Evolutionary conservation across 176 grass and related monocot genomes (phyloP), one percentile per base, ranked within the genome.

Genomic region (Paspalum notatum): DNA sequence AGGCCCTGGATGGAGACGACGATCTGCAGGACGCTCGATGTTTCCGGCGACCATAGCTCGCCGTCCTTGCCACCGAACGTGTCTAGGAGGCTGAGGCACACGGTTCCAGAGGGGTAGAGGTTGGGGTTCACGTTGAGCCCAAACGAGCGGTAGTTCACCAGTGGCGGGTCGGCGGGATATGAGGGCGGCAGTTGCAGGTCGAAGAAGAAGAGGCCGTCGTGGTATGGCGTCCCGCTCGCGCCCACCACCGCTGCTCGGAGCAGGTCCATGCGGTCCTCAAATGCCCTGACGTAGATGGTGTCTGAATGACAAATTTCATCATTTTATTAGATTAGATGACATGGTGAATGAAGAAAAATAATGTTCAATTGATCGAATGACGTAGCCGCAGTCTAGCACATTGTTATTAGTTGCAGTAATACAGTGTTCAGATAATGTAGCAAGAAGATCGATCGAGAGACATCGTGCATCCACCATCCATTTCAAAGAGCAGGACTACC

Each of bases 71-170:
- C 80, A 5, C 12, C 59, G 39, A 80, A 83, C 5, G 80, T 78
- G 46, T 65, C 25, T 21, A 78, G 64, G n/a, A 78, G 57, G 79
- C 80, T 83, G 1, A 83, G 39, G 50, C 85, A 87, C 24, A 83
- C 80, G 5, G 75, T 87, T 8, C 85, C 66, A 6, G 79, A 83
- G 2, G 52, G 22, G 75, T 71, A 77, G 4, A 87, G 32, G 66
- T 87, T 87, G 10, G 80, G 85, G 42, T 87, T 87, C 41, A 83
- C 17, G 15, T 57, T 21, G 20, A 83, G 47, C 0, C 85, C 79
- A 26, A 59, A 66, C 0, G 79, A 87, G 21, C 37, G 73, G 15
- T 82, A 87, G 65, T 72, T 41, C 51, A 87, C 73, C 27, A 48
- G 65, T 13, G 69, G 80, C 1, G 67, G 67, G 10, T 2, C 16